These are phyloP conservation scores for Phytopythium litorale DNA, from an alignment of 352 stramenopile genomes.

Conservation along the genomic window DNA sequence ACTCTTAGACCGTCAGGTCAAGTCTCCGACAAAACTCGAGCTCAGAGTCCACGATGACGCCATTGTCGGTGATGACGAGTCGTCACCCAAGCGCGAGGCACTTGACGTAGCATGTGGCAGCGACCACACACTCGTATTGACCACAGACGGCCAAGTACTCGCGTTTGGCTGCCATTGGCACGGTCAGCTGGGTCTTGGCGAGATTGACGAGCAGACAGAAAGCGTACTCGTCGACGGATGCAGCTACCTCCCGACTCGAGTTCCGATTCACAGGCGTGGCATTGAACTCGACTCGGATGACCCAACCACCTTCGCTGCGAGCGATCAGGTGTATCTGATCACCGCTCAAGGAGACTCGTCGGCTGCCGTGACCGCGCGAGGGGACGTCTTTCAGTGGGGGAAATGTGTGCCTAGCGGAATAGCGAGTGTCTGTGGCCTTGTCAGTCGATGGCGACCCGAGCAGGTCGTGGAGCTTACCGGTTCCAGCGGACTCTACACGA, in stretches of 20 bases:
- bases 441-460: slow-evolving; percentile 22
- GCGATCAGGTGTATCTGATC: slow-evolving; percentile 25
- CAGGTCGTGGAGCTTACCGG: slow-evolving; percentile 10
- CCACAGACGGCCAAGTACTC: slow-evolving; percentile 34
- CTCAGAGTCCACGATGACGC: background rate
- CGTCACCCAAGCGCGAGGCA: background rate
- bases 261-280: background rate
- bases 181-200: slow-evolving; percentile 64
- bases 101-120: slow-evolving; percentile 61
- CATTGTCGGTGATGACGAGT: background rate
- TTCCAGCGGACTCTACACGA: background rate
- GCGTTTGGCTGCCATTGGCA: slow-evolving; percentile 68
- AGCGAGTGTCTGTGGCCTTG: slow-evolving; percentile 28
- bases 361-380: slow-evolving; percentile 15
- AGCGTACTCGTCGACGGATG: slow-evolving; percentile 11
- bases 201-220: slow-evolving; percentile 1
- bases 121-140: slow-evolving; percentile 63
- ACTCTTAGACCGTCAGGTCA: background rate
- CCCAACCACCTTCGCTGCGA: background rate
- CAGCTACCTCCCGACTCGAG: slow-evolving; percentile 1
- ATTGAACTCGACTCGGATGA: background rate
- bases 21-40: background rate
- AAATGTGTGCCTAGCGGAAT: slow-evolving; percentile 25
- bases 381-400: slow-evolving; percentile 35
- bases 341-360: slow-evolving; percentile 22